Conservation (phyloP, 331 rosid species). For the Stylosanthes scabra region DNA sequence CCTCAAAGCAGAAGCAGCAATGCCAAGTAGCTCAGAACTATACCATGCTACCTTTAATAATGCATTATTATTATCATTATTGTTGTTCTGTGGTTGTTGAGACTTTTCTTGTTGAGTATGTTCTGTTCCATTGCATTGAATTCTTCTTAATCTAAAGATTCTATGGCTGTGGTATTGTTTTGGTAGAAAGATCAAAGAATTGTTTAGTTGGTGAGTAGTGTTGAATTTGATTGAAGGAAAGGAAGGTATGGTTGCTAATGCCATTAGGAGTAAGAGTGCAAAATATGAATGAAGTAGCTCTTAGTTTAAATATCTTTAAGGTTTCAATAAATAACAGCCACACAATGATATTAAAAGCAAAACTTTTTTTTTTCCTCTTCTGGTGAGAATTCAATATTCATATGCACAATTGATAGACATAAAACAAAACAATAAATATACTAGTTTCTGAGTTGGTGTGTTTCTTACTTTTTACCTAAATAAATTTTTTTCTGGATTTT, state of each 20-base stretch:
- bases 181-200: slow-evolving; percentile 35
- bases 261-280: slow-evolving; percentile 35
- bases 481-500: too few species aligned
- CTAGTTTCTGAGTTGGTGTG: too few species aligned
- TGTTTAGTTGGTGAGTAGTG: slow-evolving; percentile 21
- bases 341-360: slow-evolving; percentile 3
- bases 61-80: slow-evolving; percentile 38
- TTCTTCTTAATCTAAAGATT: slow-evolving; percentile 34
- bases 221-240: slow-evolving; percentile 39
- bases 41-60: slow-evolving; percentile 89
- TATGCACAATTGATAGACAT: neutral
- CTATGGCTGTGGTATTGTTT: slow-evolving; percentile 36
- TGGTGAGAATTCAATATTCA: neutral
- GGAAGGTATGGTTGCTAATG: slow-evolving; percentile 51
- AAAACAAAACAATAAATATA: too few species aligned
- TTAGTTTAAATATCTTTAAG: slow-evolving; percentile 44
- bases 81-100: slow-evolving; percentile 42
- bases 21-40: slow-evolving; percentile 85
- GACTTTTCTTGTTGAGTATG: slow-evolving; percentile 44
- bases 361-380: neutral
- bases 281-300: slow-evolving; percentile 2
- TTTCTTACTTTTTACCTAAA: too few species aligned
- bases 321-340: slow-evolving; percentile 39
- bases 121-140: slow-evolving; percentile 64
- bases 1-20: slow-evolving; percentile 82